Evolutionary conservation across 2,329 filamentous ascomycete genomes (phyloP), one percentile per base, ranked within the genome.

Genomic region (Exutisphaerella laricina): DNA sequence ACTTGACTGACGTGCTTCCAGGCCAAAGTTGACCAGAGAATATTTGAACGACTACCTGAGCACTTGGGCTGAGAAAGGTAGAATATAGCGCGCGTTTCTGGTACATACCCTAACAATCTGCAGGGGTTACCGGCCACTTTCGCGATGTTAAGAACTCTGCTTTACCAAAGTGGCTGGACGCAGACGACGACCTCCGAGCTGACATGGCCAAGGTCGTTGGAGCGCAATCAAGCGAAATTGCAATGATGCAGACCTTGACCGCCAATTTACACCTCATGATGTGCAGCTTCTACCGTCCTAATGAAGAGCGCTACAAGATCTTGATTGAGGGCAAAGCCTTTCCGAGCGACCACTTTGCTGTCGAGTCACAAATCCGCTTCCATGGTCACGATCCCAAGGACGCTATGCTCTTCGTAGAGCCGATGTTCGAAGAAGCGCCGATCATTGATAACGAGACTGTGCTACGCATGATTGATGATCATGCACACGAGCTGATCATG

Each of bases 271-370:
- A 94, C 63, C 65, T 94, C 12, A 70, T 92, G 58, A 80, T 94
- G 81, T 82, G 84, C 5, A 86, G 83, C 65, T 94, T 94, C 67
- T 94, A 90, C 67, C 73, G 70, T 40, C 87, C 87, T 0, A 83
- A 74, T 0, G 66, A 69, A 34, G 69, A 75, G 59, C 73, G 67
- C 28, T 83, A 84, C 68, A 92, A 90, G 69, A 84, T 94, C 50
- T 84, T 94, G 39, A 73, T 90, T n/a, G 88, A 95, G 64, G 86
- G 85, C 65, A 88, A 88, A 60, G 87, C 88, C 0, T 95, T 95
- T 55, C 89, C 88, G 3, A 48, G 41, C 29, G 50, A 48, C 37
- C 45, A 88, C 77, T 94, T 89, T 62, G 86, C 85, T 3, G 79
- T 92, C 21, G 82, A 89, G 63, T 89, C 85, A 22, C 88, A 95